phyloP scores from a whole-genome alignment of 495 filamentous ascomycete species.

The Glutinoglossum americanum region DNA sequence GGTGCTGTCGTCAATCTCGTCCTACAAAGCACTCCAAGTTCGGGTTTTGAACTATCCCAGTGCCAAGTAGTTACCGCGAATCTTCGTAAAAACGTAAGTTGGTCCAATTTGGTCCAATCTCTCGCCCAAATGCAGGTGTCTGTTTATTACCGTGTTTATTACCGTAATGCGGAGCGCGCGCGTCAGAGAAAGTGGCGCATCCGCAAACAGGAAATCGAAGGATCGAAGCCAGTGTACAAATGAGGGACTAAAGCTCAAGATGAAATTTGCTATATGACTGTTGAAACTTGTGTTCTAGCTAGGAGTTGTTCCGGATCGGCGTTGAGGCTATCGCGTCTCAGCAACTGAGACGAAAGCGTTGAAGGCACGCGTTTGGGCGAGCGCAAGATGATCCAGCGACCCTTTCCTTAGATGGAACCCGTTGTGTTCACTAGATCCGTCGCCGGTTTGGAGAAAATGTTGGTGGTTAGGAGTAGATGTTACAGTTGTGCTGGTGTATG shows the following conservation, averaged over 20 bases:
- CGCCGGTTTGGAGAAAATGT: background rate
- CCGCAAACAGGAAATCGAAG: background rate
- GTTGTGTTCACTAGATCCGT: background rate
- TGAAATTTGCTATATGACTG: background rate
- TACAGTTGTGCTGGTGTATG: background rate
- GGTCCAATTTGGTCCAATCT: background rate
- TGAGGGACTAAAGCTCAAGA: background rate
- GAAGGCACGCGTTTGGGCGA: background rate
- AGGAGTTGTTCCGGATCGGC: background rate
- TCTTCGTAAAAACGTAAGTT: background rate
- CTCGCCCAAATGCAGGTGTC: background rate
- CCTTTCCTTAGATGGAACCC: background rate
- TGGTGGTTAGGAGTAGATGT: background rate
- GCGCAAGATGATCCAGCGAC: background rate
- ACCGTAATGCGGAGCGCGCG: background rate
- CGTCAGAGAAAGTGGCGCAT: background rate
- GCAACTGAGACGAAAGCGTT: background rate
- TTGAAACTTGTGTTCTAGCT: background rate
- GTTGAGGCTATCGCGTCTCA: background rate
- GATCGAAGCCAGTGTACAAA: background rate
- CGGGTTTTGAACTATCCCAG: background rate
- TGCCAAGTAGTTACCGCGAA: background rate
- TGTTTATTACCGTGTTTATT: background rate
- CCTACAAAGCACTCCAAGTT: background rate
- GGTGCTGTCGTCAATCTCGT: background rate